These are phyloP conservation scores for Dipteronia sinensis DNA, from an alignment of 345 rosid genomes.

Conservation along the genomic window DNA sequence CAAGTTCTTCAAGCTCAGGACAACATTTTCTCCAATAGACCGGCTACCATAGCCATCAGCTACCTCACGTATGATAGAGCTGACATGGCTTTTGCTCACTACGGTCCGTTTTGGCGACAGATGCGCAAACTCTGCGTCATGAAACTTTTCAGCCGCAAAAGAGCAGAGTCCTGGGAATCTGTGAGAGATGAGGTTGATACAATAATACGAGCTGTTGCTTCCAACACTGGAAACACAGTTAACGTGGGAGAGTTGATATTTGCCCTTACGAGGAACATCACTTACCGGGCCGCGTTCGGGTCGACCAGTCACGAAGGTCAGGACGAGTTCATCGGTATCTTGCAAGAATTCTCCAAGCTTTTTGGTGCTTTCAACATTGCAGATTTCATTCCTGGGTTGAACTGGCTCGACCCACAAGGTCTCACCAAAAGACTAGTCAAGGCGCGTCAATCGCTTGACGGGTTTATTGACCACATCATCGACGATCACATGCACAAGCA, in stretches of 20 bases:
- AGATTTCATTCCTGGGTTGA: constrained; percentile 74
- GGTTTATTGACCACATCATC: constrained; percentile 73
- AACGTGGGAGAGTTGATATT: constrained; percentile 82
- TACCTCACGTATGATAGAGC: constrained; percentile 88
- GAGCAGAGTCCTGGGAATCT: constrained; percentile 94
- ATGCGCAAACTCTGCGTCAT: constrained; percentile 92
- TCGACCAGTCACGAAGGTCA: constrained; percentile 56
- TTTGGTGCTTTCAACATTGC: constrained; percentile 93
- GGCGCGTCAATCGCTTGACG: constrained; percentile 70
- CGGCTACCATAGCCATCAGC: constrained; percentile 77
- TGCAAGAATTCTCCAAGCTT: constrained; percentile 92
- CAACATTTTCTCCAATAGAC: constrained; percentile 79
- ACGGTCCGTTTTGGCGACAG: constrained; percentile 98
- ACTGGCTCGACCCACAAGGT: constrained; percentile 75
- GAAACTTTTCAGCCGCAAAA: constrained; percentile 86
- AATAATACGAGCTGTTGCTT: constrained; percentile 42
- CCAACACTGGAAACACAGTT: constrained; percentile 48
- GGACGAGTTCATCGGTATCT: constrained; percentile 70
- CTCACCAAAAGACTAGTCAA: constrained; percentile 51
- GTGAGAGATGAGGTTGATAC: constrained; percentile 83
- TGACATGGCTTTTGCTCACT: constrained; percentile 96
- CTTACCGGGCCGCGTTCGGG: constrained; percentile 85
- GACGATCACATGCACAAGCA: constrained; percentile 71
- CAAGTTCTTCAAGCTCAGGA: constrained; percentile 93
- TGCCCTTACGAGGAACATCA: constrained; percentile 70